phyloP scores from a whole-genome alignment of 1,284 basidiomycete species.

The Farysia itapuensis region DNA sequence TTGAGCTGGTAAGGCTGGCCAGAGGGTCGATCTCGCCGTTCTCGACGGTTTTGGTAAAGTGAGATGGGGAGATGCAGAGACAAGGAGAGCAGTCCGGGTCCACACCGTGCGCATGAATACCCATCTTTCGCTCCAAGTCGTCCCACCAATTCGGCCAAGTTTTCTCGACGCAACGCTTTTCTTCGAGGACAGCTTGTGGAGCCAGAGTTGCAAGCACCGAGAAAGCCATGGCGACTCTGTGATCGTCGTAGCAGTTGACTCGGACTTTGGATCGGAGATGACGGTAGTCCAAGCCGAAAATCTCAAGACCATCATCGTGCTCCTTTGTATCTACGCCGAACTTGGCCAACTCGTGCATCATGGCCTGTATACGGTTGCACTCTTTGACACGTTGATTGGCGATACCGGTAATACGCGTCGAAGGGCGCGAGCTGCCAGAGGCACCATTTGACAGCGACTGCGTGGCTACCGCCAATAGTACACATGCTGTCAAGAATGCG shows the following conservation, averaged over 20 bases:
- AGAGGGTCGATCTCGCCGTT: conserved; percentile 6
- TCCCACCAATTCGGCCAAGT: conserved; percentile 99
- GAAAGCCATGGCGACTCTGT: conserved; percentile 98
- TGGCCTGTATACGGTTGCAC: conserved; percentile 92
- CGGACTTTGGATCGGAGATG: conserved; percentile 66
- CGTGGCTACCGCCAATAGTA: conserved; percentile 74
- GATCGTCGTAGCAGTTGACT: conserved; percentile 95
- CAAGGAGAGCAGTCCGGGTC: conserved; percentile 64
- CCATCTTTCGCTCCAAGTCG: conserved; percentile 93
- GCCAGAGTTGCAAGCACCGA: conserved; percentile 76
- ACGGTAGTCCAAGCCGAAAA: conserved; percentile 75
- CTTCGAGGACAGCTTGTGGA: conserved; percentile 80
- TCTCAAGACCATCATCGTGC: conserved; percentile 87
- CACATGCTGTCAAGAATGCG: conserved; percentile 92
- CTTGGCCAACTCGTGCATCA: conserved; percentile 94
- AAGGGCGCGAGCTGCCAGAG: conserved; percentile 30
- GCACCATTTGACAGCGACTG: conserved; percentile 59
- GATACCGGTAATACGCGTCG: conserved; percentile 85
- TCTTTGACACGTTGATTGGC: conserved; percentile 99
- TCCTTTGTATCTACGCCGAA: conserved; percentile 92
- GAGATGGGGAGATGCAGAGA: conserved; percentile 43
- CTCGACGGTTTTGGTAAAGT: conserved; percentile 41
- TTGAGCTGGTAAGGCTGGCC: conserved; percentile 13
- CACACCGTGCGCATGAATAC: conserved; percentile 81
- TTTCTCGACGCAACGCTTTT: conserved; percentile 98